Percentiles rank a stretch among this genome's conserved stretches.
Evolutionary conservation across 192 early-diverging fungal species (phyloP).

Genomic region (Coemansia sp.): DNA sequence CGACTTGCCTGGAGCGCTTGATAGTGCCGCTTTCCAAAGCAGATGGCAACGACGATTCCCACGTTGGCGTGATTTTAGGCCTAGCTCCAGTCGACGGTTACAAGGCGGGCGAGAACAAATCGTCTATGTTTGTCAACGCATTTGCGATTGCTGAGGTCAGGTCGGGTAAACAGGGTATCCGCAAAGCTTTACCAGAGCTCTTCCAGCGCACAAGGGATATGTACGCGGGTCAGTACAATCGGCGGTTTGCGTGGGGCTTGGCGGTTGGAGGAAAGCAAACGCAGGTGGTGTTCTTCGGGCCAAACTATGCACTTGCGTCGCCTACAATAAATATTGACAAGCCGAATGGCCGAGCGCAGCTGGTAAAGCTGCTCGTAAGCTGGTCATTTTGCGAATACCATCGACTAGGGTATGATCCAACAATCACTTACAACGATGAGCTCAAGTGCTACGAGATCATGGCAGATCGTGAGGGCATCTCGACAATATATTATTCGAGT

Average conservation of each 20-base stretch:
- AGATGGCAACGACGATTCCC: background rate
- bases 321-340: slow-evolving; percentile 5
- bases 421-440: slow-evolving; percentile 1
- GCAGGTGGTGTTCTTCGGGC: background rate
- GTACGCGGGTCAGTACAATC: slow-evolving; percentile 8
- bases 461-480: background rate
- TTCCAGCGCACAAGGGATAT: slow-evolving; percentile 6
- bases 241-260: slow-evolving; percentile 16
- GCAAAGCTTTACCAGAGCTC: slow-evolving; percentile 9
- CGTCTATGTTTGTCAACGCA: background rate
- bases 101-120: background rate
- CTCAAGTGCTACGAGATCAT: slow-evolving; percentile 5
- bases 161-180: background rate
- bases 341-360: background rate
- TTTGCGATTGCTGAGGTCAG: background rate
- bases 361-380: slow-evolving; percentile 5
- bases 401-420: slow-evolving; percentile 15
- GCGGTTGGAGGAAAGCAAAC: background rate
- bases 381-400: slow-evolving; percentile 11
- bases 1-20: background rate
- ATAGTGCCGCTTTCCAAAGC: background rate
- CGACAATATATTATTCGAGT: background rate
- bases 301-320: background rate
- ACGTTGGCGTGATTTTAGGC: background rate
- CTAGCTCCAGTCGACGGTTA: background rate